These are phyloP conservation scores for Arachis stenosperma DNA, from an alignment of 306 rosid genomes.

Conservation along the genomic window DNA sequence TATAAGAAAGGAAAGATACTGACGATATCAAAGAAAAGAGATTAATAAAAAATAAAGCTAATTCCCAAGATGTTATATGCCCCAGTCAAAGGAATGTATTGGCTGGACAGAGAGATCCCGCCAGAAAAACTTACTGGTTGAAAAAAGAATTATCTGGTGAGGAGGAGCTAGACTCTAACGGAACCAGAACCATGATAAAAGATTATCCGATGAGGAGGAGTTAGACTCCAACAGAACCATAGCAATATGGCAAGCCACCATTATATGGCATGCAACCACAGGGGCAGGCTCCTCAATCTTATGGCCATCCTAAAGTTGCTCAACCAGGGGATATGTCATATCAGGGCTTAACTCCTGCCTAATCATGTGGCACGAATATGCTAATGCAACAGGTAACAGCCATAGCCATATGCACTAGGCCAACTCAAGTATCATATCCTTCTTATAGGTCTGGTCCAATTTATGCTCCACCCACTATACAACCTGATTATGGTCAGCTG, in stretches of 20 bases:
- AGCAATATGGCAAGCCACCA: slow-evolving; percentile 85
- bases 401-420: slow-evolving; percentile 69
- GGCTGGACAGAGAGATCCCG: no score
- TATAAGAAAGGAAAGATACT: no score
- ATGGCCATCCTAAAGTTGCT: slow-evolving; percentile 75
- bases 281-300: slow-evolving; percentile 80
- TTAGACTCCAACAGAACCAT: slow-evolving; percentile 29
- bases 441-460: slow-evolving; percentile 60
- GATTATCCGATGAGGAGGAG: no score
- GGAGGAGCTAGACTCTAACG: no score
- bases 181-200: no score
- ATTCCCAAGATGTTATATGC: no score
- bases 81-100: no score
- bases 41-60: no score
- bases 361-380: slow-evolving; percentile 62
- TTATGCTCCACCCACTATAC: slow-evolving; percentile 73
- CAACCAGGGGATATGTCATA: slow-evolving; percentile 79
- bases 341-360: slow-evolving; percentile 71
- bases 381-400: slow-evolving; percentile 59
- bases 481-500: slow-evolving; percentile 71
- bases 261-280: slow-evolving; percentile 72
- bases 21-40: no score
- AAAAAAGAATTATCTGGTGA: no score
- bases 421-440: slow-evolving; percentile 75
- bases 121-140: no score